Base-by-base conservation (phyloP, 1,284 basidiomycete species). In the Phellopilus nigrolimitatus region DNA sequence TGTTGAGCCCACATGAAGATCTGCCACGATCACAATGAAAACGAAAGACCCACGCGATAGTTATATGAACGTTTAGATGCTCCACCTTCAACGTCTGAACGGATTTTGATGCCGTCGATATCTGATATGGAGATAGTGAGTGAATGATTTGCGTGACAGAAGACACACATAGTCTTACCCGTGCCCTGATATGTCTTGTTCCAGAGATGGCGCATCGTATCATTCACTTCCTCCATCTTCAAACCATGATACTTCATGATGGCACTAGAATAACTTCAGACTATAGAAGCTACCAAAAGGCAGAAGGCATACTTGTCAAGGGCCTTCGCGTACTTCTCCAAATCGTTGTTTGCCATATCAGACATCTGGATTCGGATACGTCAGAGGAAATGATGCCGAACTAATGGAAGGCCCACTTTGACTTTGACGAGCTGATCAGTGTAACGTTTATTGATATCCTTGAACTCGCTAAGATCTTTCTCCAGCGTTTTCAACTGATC, bases 211-310 rank as follows among this genome's bases (percentile, higher is more conserved):
- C 88, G 84, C 82, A 97, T 97, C 19, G 85, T 94, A 62, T 95
- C 92, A 63, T 99, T 99, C 63, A 99, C 95, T 74, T 99, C 97
- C 67, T 94, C 92, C 97, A 99, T 98, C 71, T 99, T 99, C 63
- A 97, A 78, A n/a, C 87, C 74, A 64, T 99, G 97, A 64, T 97
- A 99, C 66, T 91, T 91, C 88, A 99, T 94, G 68, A 99, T 98
- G 39, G 94, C 95, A 60, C 92, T 95, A 56, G 13, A 5, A 42
- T 13, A 48, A n/a, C 4, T 42, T 36, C 13, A 34, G 49, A 19
- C 22, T 21, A 13, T 4, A 10, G 15, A 13, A 15, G 8, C 24
- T 30, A 4, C 7, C 6, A 17, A 2, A 27, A n/a, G 2, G 6
- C 12, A 3, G 28, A 39, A 38, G 43, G 67, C 81, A 64, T 62